Conservation (phyloP, 495 filamentous ascomycete species). For the Aspergillus campestris region DNA sequence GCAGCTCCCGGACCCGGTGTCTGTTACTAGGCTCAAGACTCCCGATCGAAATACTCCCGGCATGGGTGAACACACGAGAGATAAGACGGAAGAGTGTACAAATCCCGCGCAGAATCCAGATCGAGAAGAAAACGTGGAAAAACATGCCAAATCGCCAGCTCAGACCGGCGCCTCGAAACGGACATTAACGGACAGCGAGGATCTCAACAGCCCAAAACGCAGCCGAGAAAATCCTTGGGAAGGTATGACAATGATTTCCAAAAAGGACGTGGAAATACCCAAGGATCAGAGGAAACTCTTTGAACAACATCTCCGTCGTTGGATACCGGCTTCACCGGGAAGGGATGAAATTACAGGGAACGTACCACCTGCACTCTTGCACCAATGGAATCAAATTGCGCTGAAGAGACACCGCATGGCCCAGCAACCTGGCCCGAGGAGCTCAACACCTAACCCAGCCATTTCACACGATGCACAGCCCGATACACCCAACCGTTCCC, state of each 20-base stretch:
- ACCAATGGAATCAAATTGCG: constrained; percentile 33
- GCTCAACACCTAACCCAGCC: not conserved
- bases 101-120: too few species aligned
- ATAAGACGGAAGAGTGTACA: too few species aligned
- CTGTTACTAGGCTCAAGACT: too few species aligned
- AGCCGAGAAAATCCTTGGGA: constrained; percentile 23
- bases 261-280: constrained; percentile 45
- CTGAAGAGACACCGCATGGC: constrained; percentile 9
- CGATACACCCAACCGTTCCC: not conserved
- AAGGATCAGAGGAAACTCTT: constrained; percentile 54
- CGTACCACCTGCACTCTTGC: constrained; percentile 28
- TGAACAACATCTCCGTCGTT: constrained; percentile 38
- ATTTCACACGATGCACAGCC: not conserved
- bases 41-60: too few species aligned
- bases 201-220: not conserved
- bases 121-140: too few species aligned
- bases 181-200: not conserved
- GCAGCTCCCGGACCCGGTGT: too few species aligned
- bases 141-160: too few species aligned
- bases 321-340: constrained; percentile 29
- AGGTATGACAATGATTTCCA: constrained; percentile 32
- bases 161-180: too few species aligned
- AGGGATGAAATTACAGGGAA: constrained; percentile 16
- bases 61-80: too few species aligned
- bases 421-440: not conserved